Conservation (phyloP, 2,329 filamentous ascomycete species). For the Penicillium paneum region DNA sequence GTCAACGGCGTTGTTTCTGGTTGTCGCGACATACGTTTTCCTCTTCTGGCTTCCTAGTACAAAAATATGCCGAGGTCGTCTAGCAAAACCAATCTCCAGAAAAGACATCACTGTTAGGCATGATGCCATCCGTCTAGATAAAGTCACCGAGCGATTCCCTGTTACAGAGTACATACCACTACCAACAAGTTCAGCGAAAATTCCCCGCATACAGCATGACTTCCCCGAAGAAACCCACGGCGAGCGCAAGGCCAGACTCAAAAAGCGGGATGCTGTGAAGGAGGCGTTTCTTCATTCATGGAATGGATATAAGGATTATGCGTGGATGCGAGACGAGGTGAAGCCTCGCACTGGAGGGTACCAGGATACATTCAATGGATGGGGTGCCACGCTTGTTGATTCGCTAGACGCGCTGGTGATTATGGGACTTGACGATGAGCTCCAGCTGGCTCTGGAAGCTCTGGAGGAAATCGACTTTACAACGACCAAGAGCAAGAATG, state of each 20-base stretch:
- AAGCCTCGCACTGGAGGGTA: conserved; percentile 65
- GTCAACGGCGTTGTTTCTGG: conserved; percentile 13
- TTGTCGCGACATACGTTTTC: conserved; percentile 20
- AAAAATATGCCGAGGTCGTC: not conserved
- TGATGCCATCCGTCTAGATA: conserved; percentile 61
- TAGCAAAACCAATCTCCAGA: conserved; percentile 8
- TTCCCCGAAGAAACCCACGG: conserved; percentile 63
- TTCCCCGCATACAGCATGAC: conserved; percentile 73
- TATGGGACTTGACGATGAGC: conserved; percentile 73
- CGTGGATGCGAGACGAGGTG: conserved; percentile 85
- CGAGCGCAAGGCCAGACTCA: conserved; percentile 59
- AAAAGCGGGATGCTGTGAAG: conserved; percentile 66
- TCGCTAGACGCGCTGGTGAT: conserved; percentile 80
- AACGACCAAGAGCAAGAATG: conserved; percentile 61
- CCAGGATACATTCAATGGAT: conserved; percentile 84
- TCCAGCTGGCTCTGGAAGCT: conserved; percentile 70
- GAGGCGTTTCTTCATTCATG: conserved; percentile 74
- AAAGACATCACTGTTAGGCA: conserved; percentile 3
- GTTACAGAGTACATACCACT: conserved; percentile 67
- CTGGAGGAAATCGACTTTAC: conserved; percentile 79
- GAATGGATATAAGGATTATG: conserved; percentile 75
- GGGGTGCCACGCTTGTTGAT: conserved; percentile 85
- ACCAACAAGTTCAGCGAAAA: conserved; percentile 66
- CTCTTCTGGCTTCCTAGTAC: conserved; percentile 16
- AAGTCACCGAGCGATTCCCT: conserved; percentile 72